These are phyloP conservation scores for Dothiorella sarmentorum DNA, from an alignment of 2,329 filamentous ascomycete species.

Conservation along the genomic window DNA sequence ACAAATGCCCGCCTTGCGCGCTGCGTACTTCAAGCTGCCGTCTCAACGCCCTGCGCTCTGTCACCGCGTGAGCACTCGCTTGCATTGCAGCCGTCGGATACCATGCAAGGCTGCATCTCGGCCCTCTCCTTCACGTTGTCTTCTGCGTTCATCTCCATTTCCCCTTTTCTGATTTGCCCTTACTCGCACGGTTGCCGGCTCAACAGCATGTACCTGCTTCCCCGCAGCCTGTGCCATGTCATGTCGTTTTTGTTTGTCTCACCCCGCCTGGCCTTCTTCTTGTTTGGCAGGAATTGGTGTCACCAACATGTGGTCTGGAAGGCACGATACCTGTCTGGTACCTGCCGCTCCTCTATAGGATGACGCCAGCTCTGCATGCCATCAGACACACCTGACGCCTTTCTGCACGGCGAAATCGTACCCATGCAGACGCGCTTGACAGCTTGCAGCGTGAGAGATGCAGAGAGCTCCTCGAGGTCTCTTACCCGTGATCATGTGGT, in stretches of 20 bases:
- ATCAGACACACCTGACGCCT: conserved; percentile 2
- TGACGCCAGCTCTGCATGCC: conserved; percentile 9
- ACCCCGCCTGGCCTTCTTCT: background rate
- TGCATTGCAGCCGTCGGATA: conserved; percentile 10
- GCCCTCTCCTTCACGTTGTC: background rate
- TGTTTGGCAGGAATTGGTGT: background rate
- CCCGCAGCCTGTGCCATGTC: conserved; percentile 6
- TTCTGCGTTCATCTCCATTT: background rate
- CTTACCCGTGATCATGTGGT: background rate
- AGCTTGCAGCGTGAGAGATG: background rate
- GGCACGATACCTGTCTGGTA: conserved; percentile 6
- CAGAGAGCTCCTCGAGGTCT: conserved; percentile 2
- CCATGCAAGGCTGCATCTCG: conserved; percentile 2
- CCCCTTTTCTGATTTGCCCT: background rate
- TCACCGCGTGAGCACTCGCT: background rate
- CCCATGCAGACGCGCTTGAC: background rate
- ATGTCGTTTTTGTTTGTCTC: conserved; percentile 1
- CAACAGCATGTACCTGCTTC: conserved; percentile 9
- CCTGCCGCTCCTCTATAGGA: background rate
- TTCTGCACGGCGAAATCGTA: conserved; percentile 3
- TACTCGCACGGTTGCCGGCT: background rate
- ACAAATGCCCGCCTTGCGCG: background rate
- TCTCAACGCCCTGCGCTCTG: background rate
- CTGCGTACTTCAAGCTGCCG: background rate
- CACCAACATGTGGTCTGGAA: conserved; percentile 11